Conservation (phyloP, 106 monocot species). For the Dendrobium officinale region DNA sequence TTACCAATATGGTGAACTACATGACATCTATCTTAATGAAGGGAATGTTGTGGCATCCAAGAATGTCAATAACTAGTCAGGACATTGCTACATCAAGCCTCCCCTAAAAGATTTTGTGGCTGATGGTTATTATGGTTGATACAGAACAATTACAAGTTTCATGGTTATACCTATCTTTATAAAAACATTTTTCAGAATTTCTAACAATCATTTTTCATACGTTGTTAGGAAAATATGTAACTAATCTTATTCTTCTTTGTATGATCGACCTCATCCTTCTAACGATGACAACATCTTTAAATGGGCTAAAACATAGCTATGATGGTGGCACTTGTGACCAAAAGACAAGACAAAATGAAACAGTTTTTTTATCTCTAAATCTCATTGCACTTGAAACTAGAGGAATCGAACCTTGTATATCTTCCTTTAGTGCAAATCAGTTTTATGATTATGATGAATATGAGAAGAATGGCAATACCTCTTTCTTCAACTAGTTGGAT, state of each 20-base stretch:
- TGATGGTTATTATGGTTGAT: constrained; percentile 39
- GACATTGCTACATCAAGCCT: constrained; percentile 40
- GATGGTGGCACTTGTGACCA: constrained; percentile 24
- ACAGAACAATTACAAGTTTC: constrained; percentile 28
- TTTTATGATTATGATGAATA: constrained; percentile 38
- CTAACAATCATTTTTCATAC: neutral
- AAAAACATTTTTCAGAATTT: neutral
- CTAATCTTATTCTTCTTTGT: neutral
- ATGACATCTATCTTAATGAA: constrained; percentile 25
- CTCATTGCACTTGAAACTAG: constrained; percentile 41
- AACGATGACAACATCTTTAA: constrained; percentile 25
- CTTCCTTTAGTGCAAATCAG: constrained; percentile 50
- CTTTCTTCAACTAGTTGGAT: constrained; percentile 57
- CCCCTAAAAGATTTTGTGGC: constrained; percentile 39
- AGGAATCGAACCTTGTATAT: constrained; percentile 48
- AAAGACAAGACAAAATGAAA: constrained; percentile 20
- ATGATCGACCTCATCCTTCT: constrained; percentile 23
- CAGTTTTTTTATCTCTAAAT: constrained; percentile 37
- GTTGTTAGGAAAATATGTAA: neutral
- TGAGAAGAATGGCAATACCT: constrained; percentile 45
- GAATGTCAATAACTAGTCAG: constrained; percentile 48
- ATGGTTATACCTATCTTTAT: constrained; percentile 28
- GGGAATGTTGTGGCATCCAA: constrained; percentile 19
- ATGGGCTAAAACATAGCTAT: constrained; percentile 27
- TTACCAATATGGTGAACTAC: constrained; percentile 44